These are phyloP conservation scores for Fonsecaea pedrosoi DNA, from an alignment of 2,329 filamentous ascomycete species.

Conservation along the genomic window DNA sequence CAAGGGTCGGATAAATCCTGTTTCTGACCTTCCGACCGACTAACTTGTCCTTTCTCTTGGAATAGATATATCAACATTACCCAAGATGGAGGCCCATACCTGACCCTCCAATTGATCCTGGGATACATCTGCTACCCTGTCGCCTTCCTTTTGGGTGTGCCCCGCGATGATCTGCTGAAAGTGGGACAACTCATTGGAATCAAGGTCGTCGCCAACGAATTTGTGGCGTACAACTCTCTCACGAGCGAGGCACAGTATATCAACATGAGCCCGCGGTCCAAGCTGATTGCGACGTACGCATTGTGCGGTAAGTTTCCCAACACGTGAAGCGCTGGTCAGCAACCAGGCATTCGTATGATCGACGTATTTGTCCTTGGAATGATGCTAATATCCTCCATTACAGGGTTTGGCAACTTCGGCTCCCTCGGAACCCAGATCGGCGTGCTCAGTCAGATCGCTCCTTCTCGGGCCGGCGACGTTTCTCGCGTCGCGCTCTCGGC, in stretches of 20 bases:
- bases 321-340: background rate
- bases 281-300: slow-evolving; percentile 83
- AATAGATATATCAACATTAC: slow-evolving; percentile 73
- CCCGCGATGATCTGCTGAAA: slow-evolving; percentile 70
- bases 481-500: slow-evolving; percentile 77
- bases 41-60: background rate
- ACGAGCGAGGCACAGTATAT: slow-evolving; percentile 60
- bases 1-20: background rate
- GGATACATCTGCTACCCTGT: slow-evolving; percentile 80
- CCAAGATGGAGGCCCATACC: slow-evolving; percentile 58
- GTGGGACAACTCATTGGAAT: slow-evolving; percentile 81
- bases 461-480: slow-evolving; percentile 75
- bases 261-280: slow-evolving; percentile 70
- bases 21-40: background rate
- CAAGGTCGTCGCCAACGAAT: slow-evolving; percentile 89
- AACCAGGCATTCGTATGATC: background rate
- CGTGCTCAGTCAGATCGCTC: slow-evolving; percentile 81
- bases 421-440: slow-evolving; percentile 90
- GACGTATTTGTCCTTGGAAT: background rate
- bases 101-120: slow-evolving; percentile 77
- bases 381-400: slow-evolving; percentile 8
- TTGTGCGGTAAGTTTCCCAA: slow-evolving; percentile 63
- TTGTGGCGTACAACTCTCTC: slow-evolving; percentile 71
- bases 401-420: slow-evolving; percentile 80
- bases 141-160: slow-evolving; percentile 81